Conservation (phyloP, 2,329 filamentous ascomycete genomes). For the Nectriaceae sp. region DNA sequence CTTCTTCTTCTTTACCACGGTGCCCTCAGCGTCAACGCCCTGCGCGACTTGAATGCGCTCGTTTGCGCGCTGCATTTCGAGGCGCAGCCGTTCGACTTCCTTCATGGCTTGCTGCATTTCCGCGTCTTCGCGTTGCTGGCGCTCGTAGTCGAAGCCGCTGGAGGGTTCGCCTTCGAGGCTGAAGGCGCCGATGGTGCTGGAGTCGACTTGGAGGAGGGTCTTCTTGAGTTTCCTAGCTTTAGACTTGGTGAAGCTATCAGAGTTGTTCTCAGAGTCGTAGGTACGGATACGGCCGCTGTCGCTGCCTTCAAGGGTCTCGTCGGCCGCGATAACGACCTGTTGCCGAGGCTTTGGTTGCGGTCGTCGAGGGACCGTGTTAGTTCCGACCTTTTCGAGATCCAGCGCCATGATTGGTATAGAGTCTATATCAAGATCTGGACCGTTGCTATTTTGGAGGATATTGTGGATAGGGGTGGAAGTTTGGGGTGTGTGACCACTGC, state of each 20-base stretch:
- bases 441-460: constrained; percentile 72
- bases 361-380: constrained; percentile 31
- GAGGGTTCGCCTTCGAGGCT: constrained; percentile 58
- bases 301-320: constrained; percentile 68
- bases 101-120: constrained; percentile 89
- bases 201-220: constrained; percentile 80
- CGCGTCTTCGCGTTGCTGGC: constrained; percentile 73
- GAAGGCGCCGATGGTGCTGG: constrained; percentile 74
- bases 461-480: constrained; percentile 78
- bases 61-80: constrained; percentile 86
- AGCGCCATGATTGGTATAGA: constrained; percentile 95
- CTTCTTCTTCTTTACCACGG: constrained; percentile 68
- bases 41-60: constrained; percentile 73
- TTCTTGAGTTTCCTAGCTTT: constrained; percentile 60
- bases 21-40: constrained; percentile 66
- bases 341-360: constrained; percentile 50
- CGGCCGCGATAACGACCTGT: constrained; percentile 68
- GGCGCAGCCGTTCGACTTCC: constrained; percentile 80
- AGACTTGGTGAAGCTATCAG: constrained; percentile 50
- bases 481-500: constrained; percentile 55
- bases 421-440: constrained; percentile 84
- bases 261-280: constrained; percentile 57
- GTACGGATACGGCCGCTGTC: constrained; percentile 48
- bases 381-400: constrained; percentile 63
- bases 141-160: constrained; percentile 59